Conservation (phyloP, 2,329 filamentous ascomycete genomes). For the Penicillium sp. region DNA sequence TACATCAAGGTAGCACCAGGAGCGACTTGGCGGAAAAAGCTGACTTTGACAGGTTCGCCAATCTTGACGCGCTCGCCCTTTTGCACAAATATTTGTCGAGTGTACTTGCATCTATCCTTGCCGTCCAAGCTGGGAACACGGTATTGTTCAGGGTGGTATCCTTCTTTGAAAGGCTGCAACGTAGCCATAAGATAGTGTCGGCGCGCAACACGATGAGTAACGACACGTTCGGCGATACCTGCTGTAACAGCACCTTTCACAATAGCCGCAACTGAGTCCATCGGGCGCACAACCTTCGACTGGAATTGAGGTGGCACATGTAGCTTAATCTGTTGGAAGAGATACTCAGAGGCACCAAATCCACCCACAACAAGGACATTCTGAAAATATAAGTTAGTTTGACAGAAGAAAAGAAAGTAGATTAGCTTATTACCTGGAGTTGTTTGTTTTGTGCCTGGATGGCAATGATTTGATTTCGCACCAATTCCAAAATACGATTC, state of each 20-base stretch:
- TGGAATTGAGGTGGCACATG: conserved; percentile 98
- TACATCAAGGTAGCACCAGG: conserved; percentile 98
- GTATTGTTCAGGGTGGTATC: conserved; percentile 96
- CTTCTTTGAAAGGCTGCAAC: conserved; percentile 96
- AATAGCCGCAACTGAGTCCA: conserved; percentile 98
- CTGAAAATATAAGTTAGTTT: conserved; percentile 29
- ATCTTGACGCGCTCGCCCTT: conserved; percentile 99
- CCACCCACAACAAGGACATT: conserved; percentile 97
- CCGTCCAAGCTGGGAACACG: conserved; percentile 94
- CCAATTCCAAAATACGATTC: conserved; percentile 91
- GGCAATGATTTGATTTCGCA: conserved; percentile 96
- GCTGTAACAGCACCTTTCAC: conserved; percentile 98
- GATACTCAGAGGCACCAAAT: conserved; percentile 96
- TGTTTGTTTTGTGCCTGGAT: conserved; percentile 95
- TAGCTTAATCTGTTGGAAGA: conserved; percentile 99
- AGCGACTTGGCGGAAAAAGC: conserved; percentile 96
- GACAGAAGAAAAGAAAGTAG: not conserved
- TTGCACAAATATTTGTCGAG: conserved; percentile 95
- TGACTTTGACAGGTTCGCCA: conserved; percentile 97
- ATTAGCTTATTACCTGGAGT: conserved; percentile 59
- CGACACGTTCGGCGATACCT: conserved; percentile 92
- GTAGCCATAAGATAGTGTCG: conserved; percentile 99
- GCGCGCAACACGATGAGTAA: conserved; percentile 94
- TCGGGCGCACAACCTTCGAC: conserved; percentile 93
- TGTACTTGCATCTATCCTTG: conserved; percentile 98